A percentile compares a stretch with the other conserved stretches of the same genome.
phyloP scores from a whole-genome alignment of 306 rosid genomes.

The Vicia sativa region DNA sequence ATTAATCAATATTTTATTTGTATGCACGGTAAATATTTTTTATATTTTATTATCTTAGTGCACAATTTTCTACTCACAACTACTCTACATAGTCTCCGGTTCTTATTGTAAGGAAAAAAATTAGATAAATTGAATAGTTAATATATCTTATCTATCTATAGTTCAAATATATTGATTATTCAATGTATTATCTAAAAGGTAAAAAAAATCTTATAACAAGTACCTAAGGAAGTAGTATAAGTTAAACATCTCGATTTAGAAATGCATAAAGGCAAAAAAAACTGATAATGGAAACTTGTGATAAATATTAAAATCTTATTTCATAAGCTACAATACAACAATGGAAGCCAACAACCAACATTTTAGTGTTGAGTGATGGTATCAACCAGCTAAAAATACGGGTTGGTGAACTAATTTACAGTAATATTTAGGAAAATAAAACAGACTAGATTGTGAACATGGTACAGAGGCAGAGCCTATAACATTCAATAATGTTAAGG shows the following conservation, averaged over 20 bases:
- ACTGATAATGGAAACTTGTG: neutral
- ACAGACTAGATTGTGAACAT: constrained; percentile 39
- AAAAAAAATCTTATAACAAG: too few relatives aligned
- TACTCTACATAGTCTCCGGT: too few relatives aligned
- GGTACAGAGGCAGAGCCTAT: neutral
- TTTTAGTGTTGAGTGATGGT: constrained; percentile 36
- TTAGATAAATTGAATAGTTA: too few relatives aligned
- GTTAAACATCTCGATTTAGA: neutral
- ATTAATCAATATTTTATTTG: constrained; percentile 2
- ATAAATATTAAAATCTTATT: constrained; percentile 17
- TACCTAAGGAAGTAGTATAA: too few relatives aligned
- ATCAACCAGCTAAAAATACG: constrained; percentile 38
- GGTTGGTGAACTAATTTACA: constrained; percentile 37
- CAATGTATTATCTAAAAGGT: too few relatives aligned
- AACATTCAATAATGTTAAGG: constrained; percentile 7
- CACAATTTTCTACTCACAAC: too few relatives aligned
- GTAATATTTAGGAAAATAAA: constrained; percentile 10
- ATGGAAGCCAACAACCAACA: constrained; percentile 38
- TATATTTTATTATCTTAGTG: neutral
- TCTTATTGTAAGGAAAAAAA: too few relatives aligned
- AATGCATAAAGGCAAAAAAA: neutral
- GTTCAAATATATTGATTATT: too few relatives aligned
- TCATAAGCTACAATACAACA: constrained; percentile 29
- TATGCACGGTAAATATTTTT: neutral
- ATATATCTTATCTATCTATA: too few relatives aligned